Percentiles rank a stretch among this genome's conserved stretches.
Conservation (phyloP, 371 early-diverging fungal species). For the Mortierella sp. region DNA sequence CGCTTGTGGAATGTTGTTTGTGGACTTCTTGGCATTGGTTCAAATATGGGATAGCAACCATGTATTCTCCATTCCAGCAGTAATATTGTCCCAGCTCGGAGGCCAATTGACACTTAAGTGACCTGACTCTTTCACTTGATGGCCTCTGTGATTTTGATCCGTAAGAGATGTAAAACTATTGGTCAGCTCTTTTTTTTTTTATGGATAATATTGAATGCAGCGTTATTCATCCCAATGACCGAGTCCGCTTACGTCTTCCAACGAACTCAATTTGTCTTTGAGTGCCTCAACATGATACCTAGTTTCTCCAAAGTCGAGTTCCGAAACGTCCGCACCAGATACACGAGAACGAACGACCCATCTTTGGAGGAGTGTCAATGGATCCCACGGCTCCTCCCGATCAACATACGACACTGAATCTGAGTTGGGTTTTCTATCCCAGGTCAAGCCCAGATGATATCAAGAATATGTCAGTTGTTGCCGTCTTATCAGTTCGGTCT, state of each 20-base stretch:
- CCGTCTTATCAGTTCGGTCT: not conserved
- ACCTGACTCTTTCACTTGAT: not conserved
- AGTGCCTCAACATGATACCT: conserved; percentile 25
- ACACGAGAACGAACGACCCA: conserved; percentile 46
- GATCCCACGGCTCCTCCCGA: conserved; percentile 37
- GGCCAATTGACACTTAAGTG: conserved; percentile 27
- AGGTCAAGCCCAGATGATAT: not conserved
- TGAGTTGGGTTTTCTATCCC: conserved; percentile 26
- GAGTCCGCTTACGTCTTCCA: conserved; percentile 14
- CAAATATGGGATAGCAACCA: conserved; percentile 12
- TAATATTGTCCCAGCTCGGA: conserved; percentile 45
- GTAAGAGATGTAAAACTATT: not conserved
- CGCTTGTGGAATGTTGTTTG: conserved; percentile 1
- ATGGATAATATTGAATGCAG: not conserved
- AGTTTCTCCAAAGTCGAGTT: conserved; percentile 40
- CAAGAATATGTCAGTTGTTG: not conserved
- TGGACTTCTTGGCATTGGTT: conserved; percentile 21
- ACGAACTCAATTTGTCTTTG: conserved; percentile 13
- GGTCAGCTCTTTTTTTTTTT: not conserved
- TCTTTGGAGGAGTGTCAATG: conserved; percentile 43
- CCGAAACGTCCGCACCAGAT: conserved; percentile 24
- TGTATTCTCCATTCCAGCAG: conserved; percentile 36
- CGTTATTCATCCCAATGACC: not conserved
- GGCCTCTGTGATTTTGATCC: conserved; percentile 5
- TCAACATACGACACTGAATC: conserved; percentile 5